Percentiles rank a stretch among this genome's conserved stretches.
Evolutionary conservation across 2,329 filamentous ascomycete genomes (phyloP).

Genomic region (Colletotrichum endophyticum): DNA sequence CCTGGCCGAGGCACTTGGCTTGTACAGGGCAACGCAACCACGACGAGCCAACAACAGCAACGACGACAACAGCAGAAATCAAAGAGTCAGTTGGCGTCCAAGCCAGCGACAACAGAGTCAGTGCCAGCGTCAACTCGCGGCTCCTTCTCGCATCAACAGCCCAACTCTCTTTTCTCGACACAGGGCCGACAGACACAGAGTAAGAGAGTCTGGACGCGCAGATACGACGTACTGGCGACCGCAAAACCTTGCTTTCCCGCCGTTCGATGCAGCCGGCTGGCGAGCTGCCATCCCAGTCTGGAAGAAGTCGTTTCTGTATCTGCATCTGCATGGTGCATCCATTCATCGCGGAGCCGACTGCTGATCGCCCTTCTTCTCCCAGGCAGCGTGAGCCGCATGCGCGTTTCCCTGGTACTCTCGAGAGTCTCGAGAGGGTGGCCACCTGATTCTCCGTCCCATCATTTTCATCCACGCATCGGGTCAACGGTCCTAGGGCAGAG

Average conservation of each 20-base stretch:
- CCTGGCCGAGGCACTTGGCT: background rate
- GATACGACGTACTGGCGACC: background rate
- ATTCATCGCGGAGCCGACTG: background rate
- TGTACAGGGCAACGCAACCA: slow-evolving; percentile 3
- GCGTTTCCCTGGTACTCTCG: background rate
- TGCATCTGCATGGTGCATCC: background rate
- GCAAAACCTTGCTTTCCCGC: background rate
- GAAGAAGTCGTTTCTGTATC: background rate
- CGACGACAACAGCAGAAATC: background rate
- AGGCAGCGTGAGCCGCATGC: background rate
- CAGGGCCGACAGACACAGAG: background rate
- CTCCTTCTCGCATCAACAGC: slow-evolving; percentile 9
- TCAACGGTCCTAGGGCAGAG: background rate
- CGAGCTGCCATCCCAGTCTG: background rate
- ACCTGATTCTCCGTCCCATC: background rate
- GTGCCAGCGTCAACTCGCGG: slow-evolving; percentile 6
- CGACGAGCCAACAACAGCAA: background rate
- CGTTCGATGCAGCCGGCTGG: background rate
- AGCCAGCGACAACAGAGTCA: slow-evolving; percentile 2
- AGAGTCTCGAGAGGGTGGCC: background rate
- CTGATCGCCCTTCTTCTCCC: background rate
- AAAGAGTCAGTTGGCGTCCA: background rate
- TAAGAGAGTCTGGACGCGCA: background rate
- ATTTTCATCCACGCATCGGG: background rate
- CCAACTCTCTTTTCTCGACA: background rate